Percentiles rank a stretch among this genome's conserved stretches.
These are phyloP conservation scores for Penicillium argentinense DNA, from an alignment of 495 filamentous ascomycete genomes.

Conservation along the genomic window DNA sequence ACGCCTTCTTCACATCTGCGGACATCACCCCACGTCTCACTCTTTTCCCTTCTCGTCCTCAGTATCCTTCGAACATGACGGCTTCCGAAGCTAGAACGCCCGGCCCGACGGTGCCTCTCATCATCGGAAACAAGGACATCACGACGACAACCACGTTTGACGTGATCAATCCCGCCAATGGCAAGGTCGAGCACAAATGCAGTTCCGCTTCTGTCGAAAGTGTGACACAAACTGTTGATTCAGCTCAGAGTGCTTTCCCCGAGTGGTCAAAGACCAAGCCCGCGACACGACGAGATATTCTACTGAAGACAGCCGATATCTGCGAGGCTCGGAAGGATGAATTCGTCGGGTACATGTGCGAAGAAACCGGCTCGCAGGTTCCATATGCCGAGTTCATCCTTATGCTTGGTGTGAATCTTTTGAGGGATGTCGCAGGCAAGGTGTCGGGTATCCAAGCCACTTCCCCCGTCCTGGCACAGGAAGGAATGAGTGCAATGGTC, in stretches of 20 bases:
- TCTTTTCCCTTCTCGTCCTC: no score
- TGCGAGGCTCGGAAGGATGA: slow-evolving; percentile 61
- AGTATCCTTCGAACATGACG: no score
- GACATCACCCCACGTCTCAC: no score
- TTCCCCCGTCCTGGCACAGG: slow-evolving; percentile 54
- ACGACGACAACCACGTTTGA: neutral
- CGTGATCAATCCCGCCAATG: neutral
- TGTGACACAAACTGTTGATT: slow-evolving; percentile 22
- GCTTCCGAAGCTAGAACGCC: no score
- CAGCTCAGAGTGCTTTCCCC: slow-evolving; percentile 66
- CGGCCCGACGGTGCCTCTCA: neutral
- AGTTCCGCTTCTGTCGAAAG: neutral
- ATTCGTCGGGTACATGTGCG: slow-evolving; percentile 56
- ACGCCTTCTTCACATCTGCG: no score
- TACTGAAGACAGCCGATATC: slow-evolving; percentile 69
- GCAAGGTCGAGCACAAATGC: neutral
- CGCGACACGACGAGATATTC: slow-evolving; percentile 62
- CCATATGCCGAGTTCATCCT: slow-evolving; percentile 60
- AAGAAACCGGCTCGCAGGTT: slow-evolving; percentile 63
- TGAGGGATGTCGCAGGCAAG: slow-evolving; percentile 69
- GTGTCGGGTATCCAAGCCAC: slow-evolving; percentile 57
- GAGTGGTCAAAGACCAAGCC: slow-evolving; percentile 67
- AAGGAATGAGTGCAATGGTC: slow-evolving; percentile 60
- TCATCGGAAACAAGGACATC: neutral
- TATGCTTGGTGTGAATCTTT: slow-evolving; percentile 49